phyloP scores from a whole-genome alignment of 768 basidiomycete genomes.

The Boletus rufocinnamomeus region DNA sequence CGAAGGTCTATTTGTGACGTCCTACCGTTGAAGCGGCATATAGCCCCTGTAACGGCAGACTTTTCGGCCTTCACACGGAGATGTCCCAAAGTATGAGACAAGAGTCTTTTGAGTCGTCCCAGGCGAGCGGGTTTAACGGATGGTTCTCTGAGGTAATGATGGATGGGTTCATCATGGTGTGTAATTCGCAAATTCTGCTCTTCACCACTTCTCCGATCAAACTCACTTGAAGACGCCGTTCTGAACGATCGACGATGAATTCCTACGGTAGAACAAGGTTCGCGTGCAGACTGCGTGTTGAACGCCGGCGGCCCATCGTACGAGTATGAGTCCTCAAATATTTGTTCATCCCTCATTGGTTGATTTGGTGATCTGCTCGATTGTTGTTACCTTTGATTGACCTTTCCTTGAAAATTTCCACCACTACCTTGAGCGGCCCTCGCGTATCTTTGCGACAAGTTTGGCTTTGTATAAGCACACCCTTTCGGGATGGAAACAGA shows the following conservation, averaged over 20 bases:
- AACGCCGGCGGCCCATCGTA: not conserved
- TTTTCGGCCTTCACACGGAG: not conserved
- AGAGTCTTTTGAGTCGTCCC: not conserved
- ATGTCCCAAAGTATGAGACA: not conserved
- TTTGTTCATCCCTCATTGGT: not conserved
- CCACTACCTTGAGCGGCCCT: not conserved
- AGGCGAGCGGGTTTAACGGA: constrained; percentile 1
- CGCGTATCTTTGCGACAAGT: not conserved
- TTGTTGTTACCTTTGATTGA: not conserved
- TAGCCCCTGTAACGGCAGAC: not conserved
- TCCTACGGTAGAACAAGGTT: not conserved
- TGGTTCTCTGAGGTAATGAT: constrained; percentile 13
- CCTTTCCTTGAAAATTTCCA: not conserved
- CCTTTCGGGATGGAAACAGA: not conserved
- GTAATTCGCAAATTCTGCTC: constrained; percentile 6
- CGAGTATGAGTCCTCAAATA: not conserved
- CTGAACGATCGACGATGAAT: not conserved
- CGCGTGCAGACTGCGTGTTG: not conserved
- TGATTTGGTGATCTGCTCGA: not conserved
- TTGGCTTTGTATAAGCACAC: not conserved
- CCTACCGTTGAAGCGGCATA: not conserved
- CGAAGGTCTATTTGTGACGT: not conserved
- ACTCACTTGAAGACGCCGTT: constrained; percentile 11
- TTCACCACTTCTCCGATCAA: constrained; percentile 16
- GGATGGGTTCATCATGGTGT: not conserved